Percentiles rank a stretch among this genome's conserved stretches.
phyloP scores from a whole-genome alignment of 2,329 filamentous ascomycete species.

The Chlorencoelia australis region DNA sequence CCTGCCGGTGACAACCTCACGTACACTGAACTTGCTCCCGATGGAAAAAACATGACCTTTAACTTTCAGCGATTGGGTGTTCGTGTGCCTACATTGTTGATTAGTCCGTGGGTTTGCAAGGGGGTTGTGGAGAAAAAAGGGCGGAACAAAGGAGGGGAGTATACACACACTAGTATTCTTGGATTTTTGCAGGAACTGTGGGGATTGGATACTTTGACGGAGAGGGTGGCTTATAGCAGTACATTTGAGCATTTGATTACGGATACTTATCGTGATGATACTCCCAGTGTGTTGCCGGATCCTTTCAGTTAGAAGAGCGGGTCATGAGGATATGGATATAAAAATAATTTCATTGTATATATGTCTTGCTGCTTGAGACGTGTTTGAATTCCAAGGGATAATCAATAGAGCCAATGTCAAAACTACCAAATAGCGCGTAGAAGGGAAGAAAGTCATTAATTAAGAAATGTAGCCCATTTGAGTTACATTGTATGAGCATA shows the following conservation, averaged over 20 bases:
- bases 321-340: too few relatives aligned
- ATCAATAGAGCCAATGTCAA: too few relatives aligned
- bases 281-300: slow-evolving; percentile 16
- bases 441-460: too few relatives aligned
- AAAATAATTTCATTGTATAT: too few relatives aligned
- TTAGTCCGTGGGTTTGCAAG: slow-evolving; percentile 35
- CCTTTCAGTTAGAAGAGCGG: too few relatives aligned
- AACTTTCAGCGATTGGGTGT: slow-evolving; percentile 33
- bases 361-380: too few relatives aligned
- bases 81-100: slow-evolving; percentile 34
- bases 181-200: slow-evolving; percentile 34
- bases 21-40: slow-evolving; percentile 29
- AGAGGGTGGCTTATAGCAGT: slow-evolving; percentile 13
- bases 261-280: slow-evolving; percentile 15
- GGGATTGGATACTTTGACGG: slow-evolving; percentile 22
- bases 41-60: slow-evolving; percentile 30
- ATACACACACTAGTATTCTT: slow-evolving; percentile 35
- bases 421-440: too few relatives aligned
- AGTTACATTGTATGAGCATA: too few relatives aligned
- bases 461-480: too few relatives aligned
- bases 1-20: slow-evolving; percentile 30
- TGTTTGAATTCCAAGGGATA: too few relatives aligned
- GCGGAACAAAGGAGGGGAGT: slow-evolving; percentile 30
- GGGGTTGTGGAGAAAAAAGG: slow-evolving; percentile 32
- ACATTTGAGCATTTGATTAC: slow-evolving; percentile 23